Evolutionary conservation across 768 basidiomycete genomes (phyloP), one percentile per base, ranked within the genome.

Genomic region (Naematelia encephala): DNA sequence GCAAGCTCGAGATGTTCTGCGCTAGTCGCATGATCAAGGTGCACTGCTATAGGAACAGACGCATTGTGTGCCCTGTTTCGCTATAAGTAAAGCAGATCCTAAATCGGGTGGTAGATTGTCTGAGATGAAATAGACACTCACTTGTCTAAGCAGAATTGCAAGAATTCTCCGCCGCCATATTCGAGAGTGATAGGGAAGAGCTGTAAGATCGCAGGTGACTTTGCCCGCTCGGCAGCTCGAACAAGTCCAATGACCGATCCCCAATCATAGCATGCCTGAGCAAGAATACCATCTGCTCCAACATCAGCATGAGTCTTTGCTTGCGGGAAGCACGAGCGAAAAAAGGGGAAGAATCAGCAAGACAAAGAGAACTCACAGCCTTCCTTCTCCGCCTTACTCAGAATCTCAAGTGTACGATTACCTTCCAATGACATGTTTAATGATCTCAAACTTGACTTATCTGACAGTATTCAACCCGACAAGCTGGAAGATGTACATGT

Each of bases 1-100:
- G 75, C 66, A 4, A 72, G 72, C 57, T 77, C 77, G 52, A 78
- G 72, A 51, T 76, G 74, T 43, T 72, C 72, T n/a, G 64, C 70
- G 42, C 73, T 71, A 26, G 75, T 77, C 1, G 75, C 75, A 57
- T 76, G 75, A 57, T 76, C 77, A 19, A 78, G 68, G 54, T 78
- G 77, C 13, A 78, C 73, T 4, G 77, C 61, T 54, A 78, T 72
- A 22, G 77, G 77, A 3, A 78, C 77, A 22, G 69, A 73, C 16
- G 77, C 77, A 11, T 65, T 59, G 59, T 77, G 75, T 11, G 76
- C 76, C 3, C 72, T 73, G 55, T n/a, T n/a, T n/a, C n/a, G n/a
- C n/a, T n/a, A n/a, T n/a, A n/a, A n/a, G n/a, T n/a, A n/a, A n/a
- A n/a, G n/a, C n/a, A n/a, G n/a, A n/a, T n/a, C n/a, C n/a, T n/a